Conservation (phyloP, 768 basidiomycete species). For the Amanita muscaria region DNA sequence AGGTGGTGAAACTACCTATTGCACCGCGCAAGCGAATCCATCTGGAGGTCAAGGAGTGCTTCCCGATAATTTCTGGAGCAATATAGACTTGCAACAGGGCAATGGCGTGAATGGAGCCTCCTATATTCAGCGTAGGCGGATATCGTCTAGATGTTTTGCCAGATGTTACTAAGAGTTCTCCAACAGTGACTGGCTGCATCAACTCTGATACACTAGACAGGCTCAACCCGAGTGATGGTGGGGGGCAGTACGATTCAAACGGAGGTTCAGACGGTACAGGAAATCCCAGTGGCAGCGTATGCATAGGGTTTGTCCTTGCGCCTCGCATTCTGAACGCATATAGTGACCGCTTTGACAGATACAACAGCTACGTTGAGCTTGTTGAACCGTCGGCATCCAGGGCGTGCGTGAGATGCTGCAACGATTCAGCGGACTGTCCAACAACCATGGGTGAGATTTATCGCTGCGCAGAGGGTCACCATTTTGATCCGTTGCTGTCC, state of each 20-base stretch:
- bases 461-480: not conserved
- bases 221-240: constrained; percentile 37
- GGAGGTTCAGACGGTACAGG: constrained; percentile 44
- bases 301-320: constrained; percentile 34
- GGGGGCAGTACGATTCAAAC: constrained; percentile 53
- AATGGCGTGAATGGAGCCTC: constrained; percentile 29
- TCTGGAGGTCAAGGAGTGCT: constrained; percentile 39
- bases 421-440: constrained; percentile 44
- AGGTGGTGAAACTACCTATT: constrained; percentile 47
- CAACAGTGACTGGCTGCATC: constrained; percentile 50
- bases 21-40: constrained; percentile 32
- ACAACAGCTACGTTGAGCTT: constrained; percentile 51
- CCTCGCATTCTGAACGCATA: not conserved
- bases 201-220: constrained; percentile 31
- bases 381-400: constrained; percentile 42
- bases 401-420: constrained; percentile 52
- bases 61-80: constrained; percentile 39
- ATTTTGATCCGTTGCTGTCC: not conserved
- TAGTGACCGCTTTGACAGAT: constrained; percentile 20
- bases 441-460: constrained; percentile 32
- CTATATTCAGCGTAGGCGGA: constrained; percentile 38
- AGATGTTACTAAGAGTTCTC: not conserved
- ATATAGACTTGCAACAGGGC: constrained; percentile 37
- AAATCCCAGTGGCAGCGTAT: constrained; percentile 43
- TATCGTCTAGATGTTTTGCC: not conserved